Percentiles rank a stretch among this genome's conserved stretches.
Conservation (phyloP, 257 asterid species). For the Henckelia pumila region DNA sequence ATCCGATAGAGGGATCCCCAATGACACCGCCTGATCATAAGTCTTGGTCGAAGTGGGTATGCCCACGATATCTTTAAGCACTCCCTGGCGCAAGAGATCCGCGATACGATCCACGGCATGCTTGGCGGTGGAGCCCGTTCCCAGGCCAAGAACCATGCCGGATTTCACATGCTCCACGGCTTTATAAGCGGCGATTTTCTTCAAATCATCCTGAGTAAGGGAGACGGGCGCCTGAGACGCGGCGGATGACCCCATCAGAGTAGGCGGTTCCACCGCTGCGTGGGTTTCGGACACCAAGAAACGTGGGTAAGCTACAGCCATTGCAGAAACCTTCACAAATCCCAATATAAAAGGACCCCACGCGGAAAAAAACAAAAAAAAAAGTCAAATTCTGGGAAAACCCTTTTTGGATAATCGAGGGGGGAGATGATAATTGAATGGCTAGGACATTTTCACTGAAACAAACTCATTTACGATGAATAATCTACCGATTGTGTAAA, state of each 20-base stretch:
- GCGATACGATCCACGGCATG: slow-evolving; percentile 64
- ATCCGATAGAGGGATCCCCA: slow-evolving; percentile 62
- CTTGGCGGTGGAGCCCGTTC: slow-evolving; percentile 63
- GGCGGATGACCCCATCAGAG: slow-evolving; percentile 35
- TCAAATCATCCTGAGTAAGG: slow-evolving; percentile 61
- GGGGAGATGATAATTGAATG: slow-evolving; percentile 29
- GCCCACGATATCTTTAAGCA: slow-evolving; percentile 49
- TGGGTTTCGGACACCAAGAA: slow-evolving; percentile 30
- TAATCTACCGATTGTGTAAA: no score
- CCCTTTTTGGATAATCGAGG: slow-evolving; percentile 2
- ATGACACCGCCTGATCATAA: slow-evolving; percentile 52
- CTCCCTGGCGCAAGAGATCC: slow-evolving; percentile 45
- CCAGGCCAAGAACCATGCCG: slow-evolving; percentile 62
- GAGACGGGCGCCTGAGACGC: slow-evolving; percentile 32
- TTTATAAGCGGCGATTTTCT: slow-evolving; percentile 56
- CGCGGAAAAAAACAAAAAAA: background rate
- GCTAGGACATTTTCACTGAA: slow-evolving; percentile 6
- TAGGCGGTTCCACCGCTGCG: slow-evolving; percentile 32
- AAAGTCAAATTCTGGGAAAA: background rate
- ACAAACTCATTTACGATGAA: no score
- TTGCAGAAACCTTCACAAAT: slow-evolving; percentile 9
- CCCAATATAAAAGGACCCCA: background rate
- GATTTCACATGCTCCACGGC: slow-evolving; percentile 65
- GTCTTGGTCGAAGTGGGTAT: slow-evolving; percentile 53
- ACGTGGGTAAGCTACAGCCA: slow-evolving; percentile 59